Conservation (phyloP, 1,139 yeast species). For the Arxiozyma heterogenica region DNA sequence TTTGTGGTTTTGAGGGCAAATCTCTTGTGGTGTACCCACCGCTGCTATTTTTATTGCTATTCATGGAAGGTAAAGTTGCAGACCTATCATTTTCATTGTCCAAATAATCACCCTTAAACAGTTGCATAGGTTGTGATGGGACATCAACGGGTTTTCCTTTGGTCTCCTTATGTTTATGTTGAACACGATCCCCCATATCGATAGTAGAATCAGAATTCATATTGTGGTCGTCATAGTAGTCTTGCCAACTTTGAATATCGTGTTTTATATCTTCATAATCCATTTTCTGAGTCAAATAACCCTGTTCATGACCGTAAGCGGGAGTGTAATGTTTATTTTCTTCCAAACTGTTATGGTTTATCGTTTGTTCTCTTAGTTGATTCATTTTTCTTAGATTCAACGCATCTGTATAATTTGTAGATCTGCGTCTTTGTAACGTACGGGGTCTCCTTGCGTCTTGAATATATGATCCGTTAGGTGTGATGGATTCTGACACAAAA, state of each 20-base stretch:
- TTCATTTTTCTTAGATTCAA: slow-evolving; percentile 8
- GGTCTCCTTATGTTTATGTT: neutral
- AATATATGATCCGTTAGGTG: slow-evolving; percentile 3
- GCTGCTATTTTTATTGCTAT: neutral
- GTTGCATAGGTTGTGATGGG: neutral
- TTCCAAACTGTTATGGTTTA: neutral
- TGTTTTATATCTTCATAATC: slow-evolving; percentile 14
- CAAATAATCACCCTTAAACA: slow-evolving; percentile 1
- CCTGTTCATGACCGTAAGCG: neutral
- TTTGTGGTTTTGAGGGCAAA: neutral
- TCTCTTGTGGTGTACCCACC: neutral
- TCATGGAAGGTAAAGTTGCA: neutral
- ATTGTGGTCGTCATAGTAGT: neutral
- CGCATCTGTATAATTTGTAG: slow-evolving; percentile 22
- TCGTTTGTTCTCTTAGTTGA: neutral
- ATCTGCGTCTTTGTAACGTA: slow-evolving; percentile 13
- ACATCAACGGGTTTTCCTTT: neutral
- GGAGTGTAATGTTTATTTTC: slow-evolving; percentile 1
- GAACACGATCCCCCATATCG: slow-evolving; percentile 15
- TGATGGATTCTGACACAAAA: slow-evolving; percentile 7
- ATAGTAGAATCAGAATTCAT: neutral
- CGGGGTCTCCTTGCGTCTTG: neutral
- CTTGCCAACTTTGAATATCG: slow-evolving; percentile 11
- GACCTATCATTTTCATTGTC: slow-evolving; percentile 1
- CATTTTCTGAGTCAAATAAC: slow-evolving; percentile 6